Evolutionary conservation across 495 filamentous ascomycete species (phyloP).

Genomic region (Cryomyces antarcticus): DNA sequence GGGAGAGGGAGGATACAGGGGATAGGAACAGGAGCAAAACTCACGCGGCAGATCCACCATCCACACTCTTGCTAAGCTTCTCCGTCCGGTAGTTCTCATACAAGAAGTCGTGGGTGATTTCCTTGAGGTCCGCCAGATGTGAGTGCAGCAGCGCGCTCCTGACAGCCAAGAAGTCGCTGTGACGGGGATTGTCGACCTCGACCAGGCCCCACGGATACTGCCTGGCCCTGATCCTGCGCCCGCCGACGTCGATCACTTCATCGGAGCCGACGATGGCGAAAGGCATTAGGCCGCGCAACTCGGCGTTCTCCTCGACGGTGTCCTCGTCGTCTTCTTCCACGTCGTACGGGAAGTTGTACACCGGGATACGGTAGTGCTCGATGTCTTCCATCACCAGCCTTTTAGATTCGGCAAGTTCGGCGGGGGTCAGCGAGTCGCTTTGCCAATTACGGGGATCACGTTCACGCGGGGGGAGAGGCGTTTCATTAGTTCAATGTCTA

Average conservation of each 20-base stretch:
- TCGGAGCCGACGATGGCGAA: constrained; percentile 97
- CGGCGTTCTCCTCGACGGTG: constrained; percentile 96
- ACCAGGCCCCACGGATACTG: constrained; percentile 99
- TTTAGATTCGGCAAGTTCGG: constrained; percentile 94
- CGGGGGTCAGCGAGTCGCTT: constrained; percentile 94
- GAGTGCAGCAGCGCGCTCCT: constrained; percentile 90
- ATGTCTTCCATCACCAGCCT: constrained; percentile 99
- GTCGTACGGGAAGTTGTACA: constrained; percentile 99
- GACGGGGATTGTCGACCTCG: constrained; percentile 95
- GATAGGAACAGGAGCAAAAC: constrained; percentile 17
- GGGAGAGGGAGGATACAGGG: too few species aligned
- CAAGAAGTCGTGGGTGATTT: constrained; percentile 98
- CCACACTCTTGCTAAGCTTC: constrained; percentile 98
- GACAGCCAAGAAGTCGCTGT: constrained; percentile 95
- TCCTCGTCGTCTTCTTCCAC: constrained; percentile 99
- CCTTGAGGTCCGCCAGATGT: constrained; percentile 93
- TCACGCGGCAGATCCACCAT: constrained; percentile 71
- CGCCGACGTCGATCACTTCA: constrained; percentile 81
- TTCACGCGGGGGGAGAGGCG: constrained; percentile 95
- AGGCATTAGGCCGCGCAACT: constrained; percentile 90
- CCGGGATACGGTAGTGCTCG: constrained; percentile 97
- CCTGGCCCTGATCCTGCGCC: constrained; percentile 74
- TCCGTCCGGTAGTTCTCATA: constrained; percentile 99
- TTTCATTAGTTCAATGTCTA: constrained; percentile 99
- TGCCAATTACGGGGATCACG: constrained; percentile 96